Conservation (phyloP, 2,329 filamentous ascomycete species). For the Paraconiothyrium brasiliense region DNA sequence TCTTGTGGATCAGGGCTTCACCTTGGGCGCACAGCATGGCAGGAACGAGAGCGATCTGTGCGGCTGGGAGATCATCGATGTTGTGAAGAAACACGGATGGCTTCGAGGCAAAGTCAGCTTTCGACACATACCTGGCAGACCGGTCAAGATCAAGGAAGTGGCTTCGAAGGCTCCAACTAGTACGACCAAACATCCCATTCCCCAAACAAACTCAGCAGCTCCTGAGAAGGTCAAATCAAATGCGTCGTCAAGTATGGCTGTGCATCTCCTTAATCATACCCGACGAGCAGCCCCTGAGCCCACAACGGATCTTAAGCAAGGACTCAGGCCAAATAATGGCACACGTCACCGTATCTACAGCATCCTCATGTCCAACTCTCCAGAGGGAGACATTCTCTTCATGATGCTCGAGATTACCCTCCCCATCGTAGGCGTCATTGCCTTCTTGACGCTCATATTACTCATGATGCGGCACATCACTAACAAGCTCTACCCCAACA, state of each 20-base stretch:
- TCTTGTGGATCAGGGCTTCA: constrained; percentile 15
- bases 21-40: neutral
- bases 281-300: neutral
- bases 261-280: neutral
- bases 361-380: constrained; percentile 23
- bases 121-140: neutral
- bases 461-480: neutral
- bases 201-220: neutral
- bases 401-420: constrained; percentile 17
- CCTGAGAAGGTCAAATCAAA: neutral
- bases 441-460: constrained; percentile 2
- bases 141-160: neutral
- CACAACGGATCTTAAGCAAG: neutral
- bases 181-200: neutral
- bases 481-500: neutral
- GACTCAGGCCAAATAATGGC: neutral
- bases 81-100: constrained; percentile 11
- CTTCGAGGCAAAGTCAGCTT: constrained; percentile 13
- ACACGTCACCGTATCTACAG: constrained; percentile 36
- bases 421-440: constrained; percentile 10
- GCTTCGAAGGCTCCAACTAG: neutral
- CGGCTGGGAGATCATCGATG: constrained; percentile 13
- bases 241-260: neutral
- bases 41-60: constrained; percentile 7
- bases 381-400: constrained; percentile 18